These are phyloP conservation scores for Kentomonas sorsogonicus DNA, from an alignment of 208 protist species.

Conservation along the genomic window DNA sequence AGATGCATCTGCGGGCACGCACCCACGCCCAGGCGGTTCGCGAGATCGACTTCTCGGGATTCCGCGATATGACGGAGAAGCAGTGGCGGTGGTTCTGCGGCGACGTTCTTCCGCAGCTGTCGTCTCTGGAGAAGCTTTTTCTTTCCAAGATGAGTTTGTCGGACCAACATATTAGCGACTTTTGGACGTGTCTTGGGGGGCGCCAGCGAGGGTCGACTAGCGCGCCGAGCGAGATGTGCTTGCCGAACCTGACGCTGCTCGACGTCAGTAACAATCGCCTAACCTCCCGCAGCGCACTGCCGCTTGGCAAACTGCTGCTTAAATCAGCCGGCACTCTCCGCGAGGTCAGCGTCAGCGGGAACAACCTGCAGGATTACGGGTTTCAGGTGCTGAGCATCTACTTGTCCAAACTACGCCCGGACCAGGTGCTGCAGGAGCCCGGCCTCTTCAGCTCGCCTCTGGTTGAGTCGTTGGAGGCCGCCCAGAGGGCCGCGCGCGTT, in stretches of 20 bases:
- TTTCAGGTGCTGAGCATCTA: constrained; percentile 74
- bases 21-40: constrained; percentile 32
- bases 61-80: constrained; percentile 22
- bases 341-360: constrained; percentile 46
- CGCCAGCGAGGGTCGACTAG: constrained; percentile 30
- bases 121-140: constrained; percentile 30
- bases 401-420: constrained; percentile 44
- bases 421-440: constrained; percentile 21
- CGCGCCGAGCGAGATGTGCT: not conserved
- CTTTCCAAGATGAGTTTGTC: constrained; percentile 48
- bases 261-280: constrained; percentile 68
- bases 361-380: constrained; percentile 69
- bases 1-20: constrained; percentile 31
- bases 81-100: constrained; percentile 69
- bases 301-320: constrained; percentile 60
- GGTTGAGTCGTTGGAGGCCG: too few species aligned
- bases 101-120: constrained; percentile 51
- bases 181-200: constrained; percentile 33
- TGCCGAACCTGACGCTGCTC: constrained; percentile 44
- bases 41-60: constrained; percentile 43
- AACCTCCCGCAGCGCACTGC: constrained; percentile 49
- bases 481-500: too few species aligned
- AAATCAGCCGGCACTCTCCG: constrained; percentile 57
- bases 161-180: too few species aligned
- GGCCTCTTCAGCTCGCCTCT: constrained; percentile 43